Evolutionary conservation across 495 filamentous ascomycete species (phyloP).

Genomic region (Penicillium alfredii): DNA sequence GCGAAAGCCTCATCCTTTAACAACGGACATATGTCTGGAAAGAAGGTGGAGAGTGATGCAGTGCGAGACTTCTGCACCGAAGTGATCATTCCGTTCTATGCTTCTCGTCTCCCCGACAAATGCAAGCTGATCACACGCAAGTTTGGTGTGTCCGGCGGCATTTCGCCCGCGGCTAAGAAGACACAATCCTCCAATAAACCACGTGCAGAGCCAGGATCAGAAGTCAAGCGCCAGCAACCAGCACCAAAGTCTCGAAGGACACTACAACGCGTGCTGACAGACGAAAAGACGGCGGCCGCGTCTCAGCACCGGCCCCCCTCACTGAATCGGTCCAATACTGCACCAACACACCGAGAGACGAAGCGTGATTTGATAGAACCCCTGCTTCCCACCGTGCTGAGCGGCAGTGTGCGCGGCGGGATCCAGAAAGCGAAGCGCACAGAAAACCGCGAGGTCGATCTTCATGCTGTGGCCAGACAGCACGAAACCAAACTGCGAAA

Average conservation of each 20-base stretch:
- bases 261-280: constrained; percentile 66
- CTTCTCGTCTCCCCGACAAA: constrained; percentile 71
- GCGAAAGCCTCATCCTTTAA: constrained; percentile 26
- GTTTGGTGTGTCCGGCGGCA: constrained; percentile 67
- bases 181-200: constrained; percentile 20
- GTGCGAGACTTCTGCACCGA: constrained; percentile 82
- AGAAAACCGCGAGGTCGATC: constrained; percentile 63
- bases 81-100: constrained; percentile 90
- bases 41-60: constrained; percentile 48
- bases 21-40: constrained; percentile 30
- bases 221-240: constrained; percentile 43
- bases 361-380: constrained; percentile 33
- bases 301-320: constrained; percentile 37
- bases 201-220: constrained; percentile 49
- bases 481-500: constrained; percentile 63
- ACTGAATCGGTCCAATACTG: constrained; percentile 66
- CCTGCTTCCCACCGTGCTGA: constrained; percentile 26
- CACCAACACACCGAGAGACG: constrained; percentile 34
- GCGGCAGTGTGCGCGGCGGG: constrained; percentile 41
- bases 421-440: constrained; percentile 55
- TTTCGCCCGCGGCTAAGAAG: constrained; percentile 48
- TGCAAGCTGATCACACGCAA: constrained; percentile 78
- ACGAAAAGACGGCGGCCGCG: constrained; percentile 45
- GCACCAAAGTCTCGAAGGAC: constrained; percentile 48
- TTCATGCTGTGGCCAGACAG: constrained; percentile 49